Evolutionary conservation across 495 filamentous ascomycete species (phyloP).

Genomic region (Podospora pseudoanserina): DNA sequence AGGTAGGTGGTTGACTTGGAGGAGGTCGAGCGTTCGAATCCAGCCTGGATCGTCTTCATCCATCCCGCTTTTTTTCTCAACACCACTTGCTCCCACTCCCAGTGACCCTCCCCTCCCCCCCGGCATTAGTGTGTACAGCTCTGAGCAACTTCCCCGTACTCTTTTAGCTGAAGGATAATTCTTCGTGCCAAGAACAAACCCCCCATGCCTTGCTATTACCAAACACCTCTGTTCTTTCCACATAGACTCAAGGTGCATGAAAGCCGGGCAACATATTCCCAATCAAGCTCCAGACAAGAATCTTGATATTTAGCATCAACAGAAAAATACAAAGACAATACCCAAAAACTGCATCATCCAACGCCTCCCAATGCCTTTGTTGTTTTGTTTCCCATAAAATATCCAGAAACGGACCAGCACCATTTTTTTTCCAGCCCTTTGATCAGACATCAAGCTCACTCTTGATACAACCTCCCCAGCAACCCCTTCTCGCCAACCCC

Average conservation of each 20-base stretch:
- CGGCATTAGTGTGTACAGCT: conserved; percentile 99
- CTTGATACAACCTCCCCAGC: conserved; percentile 32
- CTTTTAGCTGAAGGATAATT: conserved; percentile 88
- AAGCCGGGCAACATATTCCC: conserved; percentile 67
- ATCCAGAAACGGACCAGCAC: neutral
- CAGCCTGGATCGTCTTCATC: neutral
- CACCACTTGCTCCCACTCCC: neutral
- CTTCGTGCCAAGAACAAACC: conserved; percentile 85
- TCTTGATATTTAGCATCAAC: neutral
- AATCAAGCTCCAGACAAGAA: neutral
- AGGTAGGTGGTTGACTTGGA: neutral
- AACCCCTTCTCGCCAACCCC: conserved; percentile 23
- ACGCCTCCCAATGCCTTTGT: neutral
- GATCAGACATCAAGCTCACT: conserved; percentile 6
- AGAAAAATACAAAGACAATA: neutral
- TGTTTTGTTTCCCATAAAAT: neutral
- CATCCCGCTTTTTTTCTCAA: neutral
- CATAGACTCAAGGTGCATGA: conserved; percentile 75
- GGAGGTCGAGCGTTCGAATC: neutral
- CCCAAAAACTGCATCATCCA: neutral
- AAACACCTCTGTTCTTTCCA: conserved; percentile 68
- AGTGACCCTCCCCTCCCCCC: neutral
- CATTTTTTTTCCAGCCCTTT: neutral
- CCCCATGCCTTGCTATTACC: conserved; percentile 72
- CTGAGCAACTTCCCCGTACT: conserved; percentile 63